Base-by-base conservation (phyloP, 768 basidiomycete species). In the Serendipita indica region DNA sequence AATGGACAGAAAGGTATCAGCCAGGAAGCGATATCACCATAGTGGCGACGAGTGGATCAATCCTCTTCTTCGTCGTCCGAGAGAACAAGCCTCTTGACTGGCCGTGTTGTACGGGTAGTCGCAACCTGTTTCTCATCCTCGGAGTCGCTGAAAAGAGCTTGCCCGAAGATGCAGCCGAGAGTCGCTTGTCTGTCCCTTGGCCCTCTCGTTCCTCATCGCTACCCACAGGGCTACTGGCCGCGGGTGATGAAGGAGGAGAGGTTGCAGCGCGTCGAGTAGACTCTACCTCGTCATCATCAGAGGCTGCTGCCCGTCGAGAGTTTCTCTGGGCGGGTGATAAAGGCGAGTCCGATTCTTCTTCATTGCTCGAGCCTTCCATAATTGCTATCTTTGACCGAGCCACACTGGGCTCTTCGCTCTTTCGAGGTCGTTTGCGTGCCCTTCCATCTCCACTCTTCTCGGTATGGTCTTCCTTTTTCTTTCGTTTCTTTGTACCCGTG, bases 401-500 rank as follows among this genome's bases (percentile, higher is more conserved):
- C 49, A 18, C 10, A 10, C 16, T 4, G 22, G 49, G 22, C 25
- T 28, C 49, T 54, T 54, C 10, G 62, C 64, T 59, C 63, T 64
- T 3, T 70, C 63, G 45, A 54, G 65, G 35, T 67, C 70, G 14
- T 66, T 60, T 41, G 69, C 71, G 54, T 67, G 63, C 18, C 63
- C 61, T 16, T 68, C 71, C 18, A 20, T 54, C 74, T 68, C 57
- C 75, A 67, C 67, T 78, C 72, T 64, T 75, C 74, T 63, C 78
- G 76, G 43, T 77, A 75, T 28, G 74, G 69, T 46, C 75, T 3
- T 57, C 71, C 59, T 69, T 71, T 57, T 68, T 72, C 58, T 71
- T 77, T 69, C 86, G 81, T 78, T 75, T 79, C 72, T 78, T 79
- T 35, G 75, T 79, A 37, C 77, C 79, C 25, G 67, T 69, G 12